These are phyloP conservation scores for Leucocoprinus leucothites DNA, from an alignment of 768 basidiomycete genomes.

Conservation along the genomic window DNA sequence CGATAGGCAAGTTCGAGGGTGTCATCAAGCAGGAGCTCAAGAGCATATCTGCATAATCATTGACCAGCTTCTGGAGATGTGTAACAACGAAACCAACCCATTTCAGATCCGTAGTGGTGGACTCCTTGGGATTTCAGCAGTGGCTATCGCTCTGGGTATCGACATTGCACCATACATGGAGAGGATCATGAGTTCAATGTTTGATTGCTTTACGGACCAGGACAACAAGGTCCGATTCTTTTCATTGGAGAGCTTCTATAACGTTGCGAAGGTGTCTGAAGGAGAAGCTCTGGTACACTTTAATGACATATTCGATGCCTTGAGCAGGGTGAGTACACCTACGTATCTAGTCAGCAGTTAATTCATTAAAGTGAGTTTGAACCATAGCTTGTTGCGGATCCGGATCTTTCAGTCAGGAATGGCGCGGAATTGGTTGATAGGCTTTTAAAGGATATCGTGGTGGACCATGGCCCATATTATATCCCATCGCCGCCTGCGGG, in stretches of 20 bases:
- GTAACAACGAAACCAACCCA: slow-evolving; percentile 79
- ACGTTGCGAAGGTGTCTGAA: slow-evolving; percentile 96
- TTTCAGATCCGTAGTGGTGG: slow-evolving; percentile 92
- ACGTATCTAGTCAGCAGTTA: slow-evolving; percentile 75
- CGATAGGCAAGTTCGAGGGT: slow-evolving; percentile 79
- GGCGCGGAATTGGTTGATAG: slow-evolving; percentile 96
- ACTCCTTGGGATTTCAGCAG: slow-evolving; percentile 92
- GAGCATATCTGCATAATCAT: slow-evolving; percentile 86
- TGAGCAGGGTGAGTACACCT: slow-evolving; percentile 80
- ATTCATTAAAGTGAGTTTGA: slow-evolving; percentile 89
- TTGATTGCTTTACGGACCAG: slow-evolving; percentile 89
- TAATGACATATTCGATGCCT: slow-evolving; percentile 96
- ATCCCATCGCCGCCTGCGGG: slow-evolving; percentile 84
- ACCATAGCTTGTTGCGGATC: slow-evolving; percentile 87
- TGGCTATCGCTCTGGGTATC: slow-evolving; percentile 91
- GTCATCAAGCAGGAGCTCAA: slow-evolving; percentile 75
- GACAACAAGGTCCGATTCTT: slow-evolving; percentile 97
- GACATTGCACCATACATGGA: slow-evolving; percentile 94
- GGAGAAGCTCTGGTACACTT: slow-evolving; percentile 96
- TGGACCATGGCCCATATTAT: slow-evolving; percentile 93
- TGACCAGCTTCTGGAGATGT: slow-evolving; percentile 94
- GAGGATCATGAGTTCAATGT: slow-evolving; percentile 83
- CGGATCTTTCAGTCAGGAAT: slow-evolving; percentile 95
- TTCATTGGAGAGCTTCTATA: slow-evolving; percentile 97
- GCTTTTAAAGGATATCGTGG: slow-evolving; percentile 96